Base-by-base conservation (phyloP, 2,329 filamentous ascomycete genomes). In the Clarireedia sp. region DNA sequence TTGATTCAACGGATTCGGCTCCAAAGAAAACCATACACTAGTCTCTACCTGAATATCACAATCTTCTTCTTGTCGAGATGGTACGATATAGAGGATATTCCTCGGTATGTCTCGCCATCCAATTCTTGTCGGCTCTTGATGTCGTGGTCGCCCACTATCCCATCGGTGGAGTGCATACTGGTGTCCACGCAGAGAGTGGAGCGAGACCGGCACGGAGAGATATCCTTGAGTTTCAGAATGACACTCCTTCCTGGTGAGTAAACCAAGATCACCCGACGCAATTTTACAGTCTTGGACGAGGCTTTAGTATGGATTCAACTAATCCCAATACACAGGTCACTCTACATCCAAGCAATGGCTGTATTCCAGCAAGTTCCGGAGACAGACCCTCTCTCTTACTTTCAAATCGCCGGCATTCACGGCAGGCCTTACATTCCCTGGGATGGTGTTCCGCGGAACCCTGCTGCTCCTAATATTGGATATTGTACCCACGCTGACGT, bases 301-400 rank as follows among this genome's bases (percentile, higher is more conserved):
- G 12, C 29, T 33, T 12, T 33, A 10, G 7, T 33, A 1, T 5
- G 29, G 29, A 33, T 14, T 33, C 29, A 33, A 12, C 29, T 33
- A 3, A 33, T 12, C 29, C 12, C 10, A 33, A 33, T 12, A 33
- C 12, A 4, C 41, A 62, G 60, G 54, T 57, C 58, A 10, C 49
- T 63, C 8, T 63, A 59, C 17, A 58, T 64, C 8, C 57, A 60
- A 54, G 60, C 58, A 17, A 40, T 64, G n/a, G 44, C 24, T 43
- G 44, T 51, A 6, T 56, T 63, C 48, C 60, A 62, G 41, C 36
- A 38, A 43, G 43, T 33, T 3, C 16, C 51, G 21, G 46, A 61
- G 26, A 55, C 21, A 21, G 49, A 58, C 33, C 50, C 23, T 16
- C 40, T 60, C 5, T 62, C 59, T 29, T 63, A 51, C 21, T 62